Evolutionary conservation across 2,329 filamentous ascomycete species (phyloP).

Genomic region (Pseudocercospora eumusae): DNA sequence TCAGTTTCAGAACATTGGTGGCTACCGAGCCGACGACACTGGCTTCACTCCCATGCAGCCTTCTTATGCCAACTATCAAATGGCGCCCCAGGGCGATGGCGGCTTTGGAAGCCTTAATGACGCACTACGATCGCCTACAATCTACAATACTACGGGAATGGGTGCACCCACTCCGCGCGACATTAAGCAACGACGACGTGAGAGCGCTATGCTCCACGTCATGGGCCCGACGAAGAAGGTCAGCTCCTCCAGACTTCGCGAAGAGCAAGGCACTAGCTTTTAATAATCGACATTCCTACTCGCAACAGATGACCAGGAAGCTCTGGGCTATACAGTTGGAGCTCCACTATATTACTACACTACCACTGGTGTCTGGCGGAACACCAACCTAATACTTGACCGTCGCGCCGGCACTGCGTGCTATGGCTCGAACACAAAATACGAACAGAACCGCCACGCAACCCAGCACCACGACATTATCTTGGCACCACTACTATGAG

Average conservation of each 20-base stretch:
- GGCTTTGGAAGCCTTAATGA: slow-evolving; percentile 41
- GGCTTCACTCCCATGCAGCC: slow-evolving; percentile 40
- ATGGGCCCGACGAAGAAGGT: slow-evolving; percentile 39
- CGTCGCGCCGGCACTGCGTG: slow-evolving; percentile 1
- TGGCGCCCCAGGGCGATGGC: slow-evolving; percentile 39
- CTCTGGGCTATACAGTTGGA: slow-evolving; percentile 10
- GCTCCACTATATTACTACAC: background rate
- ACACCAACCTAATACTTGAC: slow-evolving; percentile 1
- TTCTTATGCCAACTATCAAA: slow-evolving; percentile 35
- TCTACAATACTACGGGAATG: slow-evolving; percentile 28
- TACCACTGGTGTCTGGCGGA: background rate
- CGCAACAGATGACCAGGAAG: slow-evolving; percentile 23
- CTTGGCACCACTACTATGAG: background rate
- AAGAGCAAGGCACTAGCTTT: slow-evolving; percentile 37
- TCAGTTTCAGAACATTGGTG: slow-evolving; percentile 37
- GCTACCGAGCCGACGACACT: slow-evolving; percentile 27
- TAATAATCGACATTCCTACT: slow-evolving; percentile 22
- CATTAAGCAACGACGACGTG: slow-evolving; percentile 33
- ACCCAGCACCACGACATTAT: background rate
- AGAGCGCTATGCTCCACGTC: slow-evolving; percentile 38
- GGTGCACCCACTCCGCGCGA: slow-evolving; percentile 28
- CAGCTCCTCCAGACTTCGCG: slow-evolving; percentile 39
- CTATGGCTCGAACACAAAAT: background rate
- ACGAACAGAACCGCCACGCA: background rate
- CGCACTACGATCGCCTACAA: slow-evolving; percentile 33